Conservation (phyloP, 371 early-diverging fungal genomes). For the Mucor irregularis region DNA sequence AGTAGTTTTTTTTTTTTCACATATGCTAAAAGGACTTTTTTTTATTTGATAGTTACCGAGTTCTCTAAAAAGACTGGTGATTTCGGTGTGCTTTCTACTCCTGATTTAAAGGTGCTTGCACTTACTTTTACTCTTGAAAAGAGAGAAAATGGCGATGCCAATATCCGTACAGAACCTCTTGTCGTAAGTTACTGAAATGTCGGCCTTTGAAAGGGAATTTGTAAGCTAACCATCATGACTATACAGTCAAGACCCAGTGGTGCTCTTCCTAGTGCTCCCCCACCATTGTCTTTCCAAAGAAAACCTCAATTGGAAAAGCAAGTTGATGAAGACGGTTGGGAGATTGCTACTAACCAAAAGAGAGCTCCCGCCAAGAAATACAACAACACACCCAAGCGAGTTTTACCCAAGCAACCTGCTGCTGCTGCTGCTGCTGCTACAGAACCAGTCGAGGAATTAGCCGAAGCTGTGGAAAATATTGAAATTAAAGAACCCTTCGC, state of each 20-base stretch:
- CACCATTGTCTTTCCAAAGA: conserved; percentile 25
- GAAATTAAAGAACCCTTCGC: not conserved
- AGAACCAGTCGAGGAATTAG: conserved; percentile 8
- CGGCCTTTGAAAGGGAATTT: not conserved
- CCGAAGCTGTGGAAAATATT: conserved; percentile 14
- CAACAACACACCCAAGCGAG: conserved; percentile 9
- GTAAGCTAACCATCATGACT: not conserved
- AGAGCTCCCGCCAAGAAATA: conserved; percentile 24
- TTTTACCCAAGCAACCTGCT: not conserved
- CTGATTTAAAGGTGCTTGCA: conserved; percentile 91
- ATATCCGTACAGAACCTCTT: conserved; percentile 66
- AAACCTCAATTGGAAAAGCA: conserved; percentile 17
- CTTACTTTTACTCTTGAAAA: conserved; percentile 85
- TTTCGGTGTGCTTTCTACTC: conserved; percentile 74
- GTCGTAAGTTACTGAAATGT: conserved; percentile 23
- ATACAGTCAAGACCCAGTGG: conserved; percentile 40
- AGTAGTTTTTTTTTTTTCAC: not conserved
- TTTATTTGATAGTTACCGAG: conserved; percentile 56
- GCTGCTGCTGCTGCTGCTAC: conserved; percentile 9
- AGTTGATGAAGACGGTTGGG: conserved; percentile 55
- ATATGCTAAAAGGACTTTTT: not conserved
- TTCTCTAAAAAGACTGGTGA: conserved; percentile 95
- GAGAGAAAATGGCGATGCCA: conserved; percentile 63
- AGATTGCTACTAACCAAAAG: conserved; percentile 39
- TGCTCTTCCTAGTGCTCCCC: conserved; percentile 42